Conservation (phyloP, 129 eudicot species). For the Lonicera japonica region DNA sequence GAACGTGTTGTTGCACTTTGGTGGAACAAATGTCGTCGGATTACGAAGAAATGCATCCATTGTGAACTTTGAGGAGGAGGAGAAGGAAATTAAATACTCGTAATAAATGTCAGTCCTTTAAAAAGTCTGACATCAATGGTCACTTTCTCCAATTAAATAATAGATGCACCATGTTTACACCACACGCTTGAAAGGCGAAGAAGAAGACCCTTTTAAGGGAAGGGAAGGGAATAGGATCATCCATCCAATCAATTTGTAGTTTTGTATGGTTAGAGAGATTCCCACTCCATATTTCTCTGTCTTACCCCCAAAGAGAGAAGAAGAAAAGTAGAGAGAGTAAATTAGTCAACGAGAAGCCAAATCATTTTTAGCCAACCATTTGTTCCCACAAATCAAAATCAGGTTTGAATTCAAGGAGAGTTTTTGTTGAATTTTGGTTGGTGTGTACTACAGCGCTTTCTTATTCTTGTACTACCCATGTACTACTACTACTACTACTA, state of each 20-base stretch:
- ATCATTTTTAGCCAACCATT: slow-evolving; percentile 18
- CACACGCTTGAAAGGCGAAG: slow-evolving; percentile 14
- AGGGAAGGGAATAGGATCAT: no score
- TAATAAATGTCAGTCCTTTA: background rate
- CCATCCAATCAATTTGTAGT: no score
- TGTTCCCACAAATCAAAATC: background rate
- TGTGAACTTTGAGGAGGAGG: background rate
- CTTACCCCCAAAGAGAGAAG: background rate
- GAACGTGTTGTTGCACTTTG: no score
- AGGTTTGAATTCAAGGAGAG: background rate
- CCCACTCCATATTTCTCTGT: no score
- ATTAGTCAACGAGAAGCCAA: slow-evolving; percentile 13
- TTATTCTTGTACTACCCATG: slow-evolving; percentile 8
- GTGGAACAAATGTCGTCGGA: no score
- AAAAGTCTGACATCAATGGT: background rate
- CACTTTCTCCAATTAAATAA: background rate
- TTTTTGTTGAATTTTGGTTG: slow-evolving; percentile 1
- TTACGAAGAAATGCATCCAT: background rate
- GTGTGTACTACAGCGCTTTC: slow-evolving; percentile 14
- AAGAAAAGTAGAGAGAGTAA: background rate
- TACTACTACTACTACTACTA: background rate
- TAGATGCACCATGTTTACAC: slow-evolving; percentile 12
- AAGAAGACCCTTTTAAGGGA: no score
- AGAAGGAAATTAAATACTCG: no score
- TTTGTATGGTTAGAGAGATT: no score